Evolutionary conservation across 768 basidiomycete genomes (phyloP).

Genomic region (Steccherinum ochraceum): DNA sequence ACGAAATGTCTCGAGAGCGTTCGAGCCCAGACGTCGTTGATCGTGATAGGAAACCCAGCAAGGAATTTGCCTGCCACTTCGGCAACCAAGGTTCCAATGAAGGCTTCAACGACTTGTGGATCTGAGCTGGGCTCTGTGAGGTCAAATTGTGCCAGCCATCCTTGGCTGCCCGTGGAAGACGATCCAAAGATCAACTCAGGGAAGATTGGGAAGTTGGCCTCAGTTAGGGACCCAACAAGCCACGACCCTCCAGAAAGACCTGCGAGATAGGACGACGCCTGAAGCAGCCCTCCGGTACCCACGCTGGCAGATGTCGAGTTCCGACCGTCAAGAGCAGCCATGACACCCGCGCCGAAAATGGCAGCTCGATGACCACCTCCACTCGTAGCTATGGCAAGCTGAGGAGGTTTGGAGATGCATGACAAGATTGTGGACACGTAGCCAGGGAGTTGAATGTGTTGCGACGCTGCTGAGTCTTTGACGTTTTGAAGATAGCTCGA

Average conservation of each 20-base stretch:
- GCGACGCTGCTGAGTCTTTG: conserved; percentile 17
- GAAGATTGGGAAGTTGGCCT: conserved; percentile 57
- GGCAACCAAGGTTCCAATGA: conserved; percentile 51
- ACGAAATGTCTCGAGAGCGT: conserved; percentile 71
- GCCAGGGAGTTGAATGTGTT: conserved; percentile 19
- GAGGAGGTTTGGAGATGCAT: conserved; percentile 22
- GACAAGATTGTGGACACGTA: conserved; percentile 29
- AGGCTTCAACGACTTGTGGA: conserved; percentile 45
- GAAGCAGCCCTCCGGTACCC: conserved; percentile 46
- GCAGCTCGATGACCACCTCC: conserved; percentile 57
- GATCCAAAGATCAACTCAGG: conserved; percentile 57
- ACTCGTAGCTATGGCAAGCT: conserved; percentile 42
- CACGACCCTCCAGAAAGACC: conserved; percentile 61
- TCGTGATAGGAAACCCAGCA: conserved; percentile 18
- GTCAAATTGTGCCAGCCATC: conserved; percentile 37
- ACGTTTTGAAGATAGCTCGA: conserved; percentile 32
- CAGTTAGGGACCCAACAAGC: conserved; percentile 54
- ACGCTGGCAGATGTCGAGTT: conserved; percentile 34
- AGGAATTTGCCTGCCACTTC: conserved; percentile 48
- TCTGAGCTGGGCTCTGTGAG: conserved; percentile 41
- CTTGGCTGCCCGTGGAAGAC: conserved; percentile 32
- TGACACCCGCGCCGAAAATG: conserved; percentile 45
- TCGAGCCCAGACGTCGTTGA: conserved; percentile 60
- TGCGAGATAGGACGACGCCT: conserved; percentile 44
- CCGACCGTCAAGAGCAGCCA: conserved; percentile 43